Base-by-base conservation (phyloP, 2,329 filamentous ascomycete genomes). In the Cadophora malorum region DNA sequence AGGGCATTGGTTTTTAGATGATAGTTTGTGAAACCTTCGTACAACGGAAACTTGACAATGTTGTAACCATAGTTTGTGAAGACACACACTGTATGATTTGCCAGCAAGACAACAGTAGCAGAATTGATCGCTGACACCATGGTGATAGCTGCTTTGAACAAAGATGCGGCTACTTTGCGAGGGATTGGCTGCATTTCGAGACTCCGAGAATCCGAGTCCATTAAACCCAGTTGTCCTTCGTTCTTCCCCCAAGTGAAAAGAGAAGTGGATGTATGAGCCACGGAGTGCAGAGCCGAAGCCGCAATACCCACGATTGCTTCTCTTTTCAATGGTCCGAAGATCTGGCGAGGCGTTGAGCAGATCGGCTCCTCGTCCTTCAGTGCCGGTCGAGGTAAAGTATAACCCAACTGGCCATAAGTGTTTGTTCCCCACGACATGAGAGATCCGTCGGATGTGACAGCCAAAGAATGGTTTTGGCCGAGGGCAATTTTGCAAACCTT, bases 31-130 rank as follows among this genome's bases (percentile, higher is more conserved):
- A 93, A 90, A 6, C 88, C 86, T 71, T 94, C 91, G 1, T 83
- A 81, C 41, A 92, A 83, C 0, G 93, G 92, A 71, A 98, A 97
- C 56, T 88, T 89, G 65, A 98, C 85, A 71, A 93, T 92, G n/a
- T 94, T 93, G 77, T 97, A 98, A 4, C 95, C 95, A 75, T 97
- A 98, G 73, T 96, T 96, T 0, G 94, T 95, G 74, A 99, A 97
- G 0, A 99, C 90, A 84, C 92, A 96, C 10, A 98, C 93, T 23
- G 94, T 93, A 73, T 92, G 90, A 73, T 94, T 97, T 60, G 94
- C 91, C 3, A 99, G 85, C 33, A 99, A 81, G 70, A 94, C 91
- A 1, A 91, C 90, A 0, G 96, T 97, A 7, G 96, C 96, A 72
- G 90, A 90, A 76, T 98, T 95, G 67, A 96, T 97, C 3, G 94